phyloP scores from a whole-genome alignment of 345 rosid genomes.

The Ailanthus altissimus region DNA sequence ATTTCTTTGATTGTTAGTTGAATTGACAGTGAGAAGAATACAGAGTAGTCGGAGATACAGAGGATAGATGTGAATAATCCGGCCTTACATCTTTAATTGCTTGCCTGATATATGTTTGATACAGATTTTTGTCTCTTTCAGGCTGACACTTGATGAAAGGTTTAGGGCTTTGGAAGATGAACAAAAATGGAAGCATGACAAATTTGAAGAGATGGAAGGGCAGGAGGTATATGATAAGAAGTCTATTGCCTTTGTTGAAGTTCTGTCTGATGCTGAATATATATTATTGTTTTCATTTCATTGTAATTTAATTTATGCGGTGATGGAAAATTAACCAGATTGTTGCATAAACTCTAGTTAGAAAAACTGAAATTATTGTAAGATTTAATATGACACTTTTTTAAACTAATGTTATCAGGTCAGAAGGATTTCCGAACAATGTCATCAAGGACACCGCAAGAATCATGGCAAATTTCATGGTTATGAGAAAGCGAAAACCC shows the following conservation, averaged over 20 bases:
- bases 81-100: background rate
- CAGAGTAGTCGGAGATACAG: background rate
- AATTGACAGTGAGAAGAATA: background rate
- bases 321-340: slow-evolving; percentile 6
- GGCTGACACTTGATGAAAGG: slow-evolving; percentile 15
- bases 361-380: background rate
- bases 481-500: slow-evolving; percentile 12
- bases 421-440: slow-evolving; percentile 11
- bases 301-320: background rate
- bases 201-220: slow-evolving; percentile 29
- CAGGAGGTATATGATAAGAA: slow-evolving; percentile 1
- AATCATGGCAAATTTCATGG: background rate
- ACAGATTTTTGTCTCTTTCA: slow-evolving; percentile 4
- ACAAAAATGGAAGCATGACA: slow-evolving; percentile 27
- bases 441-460: background rate
- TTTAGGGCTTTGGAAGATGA: slow-evolving; percentile 25
- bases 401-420: slow-evolving; percentile 11
- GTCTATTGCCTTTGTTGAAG: slow-evolving; percentile 14
- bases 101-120: background rate
- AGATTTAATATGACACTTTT: background rate
- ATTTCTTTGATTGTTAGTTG: background rate
- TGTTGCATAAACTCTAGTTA: background rate
- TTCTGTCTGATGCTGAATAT: slow-evolving; percentile 19
- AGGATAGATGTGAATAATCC: background rate
- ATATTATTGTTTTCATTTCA: slow-evolving; percentile 6